Conservation (phyloP, 2,329 filamentous ascomycete genomes). For the Paracoccidioides lutzii region DNA sequence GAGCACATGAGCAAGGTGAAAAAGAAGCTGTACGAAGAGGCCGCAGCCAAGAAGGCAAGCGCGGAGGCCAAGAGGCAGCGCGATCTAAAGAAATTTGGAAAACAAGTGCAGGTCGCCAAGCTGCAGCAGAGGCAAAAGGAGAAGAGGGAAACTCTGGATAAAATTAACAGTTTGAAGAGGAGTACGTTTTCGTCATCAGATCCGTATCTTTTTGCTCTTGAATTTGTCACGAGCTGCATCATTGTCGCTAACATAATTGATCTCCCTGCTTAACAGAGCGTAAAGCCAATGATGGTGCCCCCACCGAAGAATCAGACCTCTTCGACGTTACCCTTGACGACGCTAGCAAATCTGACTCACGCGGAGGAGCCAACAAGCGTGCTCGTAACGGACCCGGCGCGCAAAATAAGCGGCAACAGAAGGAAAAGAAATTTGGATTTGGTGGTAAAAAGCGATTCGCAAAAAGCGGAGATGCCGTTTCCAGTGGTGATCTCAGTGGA, state of each 20-base stretch:
- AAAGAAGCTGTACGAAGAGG: conserved; percentile 82
- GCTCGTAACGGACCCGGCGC: conserved; percentile 25
- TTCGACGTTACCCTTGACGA: conserved; percentile 83
- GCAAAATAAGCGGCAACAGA: conserved; percentile 69
- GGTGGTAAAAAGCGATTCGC: conserved; percentile 86
- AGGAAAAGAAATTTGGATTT: conserved; percentile 87
- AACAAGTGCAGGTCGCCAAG: conserved; percentile 93
- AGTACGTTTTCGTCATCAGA: conserved; percentile 49
- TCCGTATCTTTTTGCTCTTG: not conserved
- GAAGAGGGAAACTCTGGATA: conserved; percentile 86
- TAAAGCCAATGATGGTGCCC: conserved; percentile 53
- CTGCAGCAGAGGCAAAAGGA: conserved; percentile 85
- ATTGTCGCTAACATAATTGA: conserved; percentile 4
- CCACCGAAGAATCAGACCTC: conserved; percentile 64
- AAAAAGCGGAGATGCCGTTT: conserved; percentile 82
- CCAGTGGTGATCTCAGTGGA: conserved; percentile 63
- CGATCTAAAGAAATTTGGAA: conserved; percentile 98
- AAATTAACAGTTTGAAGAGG: conserved; percentile 88
- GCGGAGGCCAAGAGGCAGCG: conserved; percentile 82
- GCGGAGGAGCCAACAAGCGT: conserved; percentile 20
- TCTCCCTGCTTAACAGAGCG: conserved; percentile 51
- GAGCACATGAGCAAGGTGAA: conserved; percentile 98
- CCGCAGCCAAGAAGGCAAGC: conserved; percentile 80
- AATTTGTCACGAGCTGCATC: too few species aligned
- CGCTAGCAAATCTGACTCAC: conserved; percentile 42